phyloP scores from a whole-genome alignment of 768 basidiomycete genomes.

The Exidia glandulosa region DNA sequence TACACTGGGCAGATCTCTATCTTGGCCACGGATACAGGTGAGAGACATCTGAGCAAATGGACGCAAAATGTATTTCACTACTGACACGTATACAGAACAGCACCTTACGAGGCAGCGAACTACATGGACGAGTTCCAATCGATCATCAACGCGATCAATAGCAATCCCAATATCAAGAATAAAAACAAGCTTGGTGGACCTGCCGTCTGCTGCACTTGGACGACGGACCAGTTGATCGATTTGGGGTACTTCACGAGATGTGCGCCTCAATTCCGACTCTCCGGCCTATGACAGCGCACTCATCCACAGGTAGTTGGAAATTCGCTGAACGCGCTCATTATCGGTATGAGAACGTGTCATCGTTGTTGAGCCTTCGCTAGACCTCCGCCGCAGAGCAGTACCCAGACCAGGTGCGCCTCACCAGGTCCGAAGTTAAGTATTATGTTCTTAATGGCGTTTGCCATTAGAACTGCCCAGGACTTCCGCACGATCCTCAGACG shows the following conservation, averaged over 20 bases:
- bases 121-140: conserved; percentile 43
- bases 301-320: conserved; percentile 24
- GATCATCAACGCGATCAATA: conserved; percentile 33
- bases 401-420: too few relatives aligned
- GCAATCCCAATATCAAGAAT: conserved; percentile 27
- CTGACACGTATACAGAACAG: background rate
- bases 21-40: background rate
- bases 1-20: background rate
- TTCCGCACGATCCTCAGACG: too few relatives aligned
- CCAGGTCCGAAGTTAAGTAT: too few relatives aligned
- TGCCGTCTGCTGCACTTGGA: conserved; percentile 29
- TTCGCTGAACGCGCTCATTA: conserved; percentile 13
- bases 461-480: too few relatives aligned
- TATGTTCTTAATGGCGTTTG: too few relatives aligned
- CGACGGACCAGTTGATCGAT: background rate
- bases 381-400: too few relatives aligned
- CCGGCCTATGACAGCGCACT: conserved; percentile 6
- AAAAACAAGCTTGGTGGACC: conserved; percentile 50
- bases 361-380: too few relatives aligned
- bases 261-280: background rate
- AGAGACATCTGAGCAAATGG: too few relatives aligned
- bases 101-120: conserved; percentile 19
- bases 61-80: too few relatives aligned
- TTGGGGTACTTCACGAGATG: background rate
- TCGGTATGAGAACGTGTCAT: too few relatives aligned